Evolutionary conservation across 2,329 filamentous ascomycete species (phyloP).

Genomic region (Basipetospora chlamydospora): DNA sequence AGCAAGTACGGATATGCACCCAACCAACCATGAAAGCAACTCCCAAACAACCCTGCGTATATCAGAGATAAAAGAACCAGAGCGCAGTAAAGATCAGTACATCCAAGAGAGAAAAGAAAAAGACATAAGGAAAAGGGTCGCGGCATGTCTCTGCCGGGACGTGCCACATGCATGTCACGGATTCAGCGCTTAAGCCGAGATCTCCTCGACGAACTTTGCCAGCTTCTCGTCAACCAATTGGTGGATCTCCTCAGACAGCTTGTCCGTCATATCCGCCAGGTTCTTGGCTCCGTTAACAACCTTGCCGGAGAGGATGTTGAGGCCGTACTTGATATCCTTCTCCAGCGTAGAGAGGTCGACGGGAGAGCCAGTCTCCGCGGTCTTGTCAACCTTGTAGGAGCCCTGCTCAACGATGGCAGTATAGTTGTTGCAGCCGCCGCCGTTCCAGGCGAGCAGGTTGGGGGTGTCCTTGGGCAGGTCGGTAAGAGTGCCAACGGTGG

Average conservation of each 20-base stretch:
- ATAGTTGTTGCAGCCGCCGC: slow-evolving; percentile 89
- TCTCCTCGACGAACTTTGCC: slow-evolving; percentile 30
- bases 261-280: slow-evolving; percentile 40
- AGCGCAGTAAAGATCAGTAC: slow-evolving; percentile 11
- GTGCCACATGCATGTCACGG: not conserved
- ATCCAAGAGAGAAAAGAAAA: slow-evolving; percentile 13
- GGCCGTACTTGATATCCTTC: slow-evolving; percentile 45
- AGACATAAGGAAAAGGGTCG: slow-evolving; percentile 14
- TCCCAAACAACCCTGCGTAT: slow-evolving; percentile 5
- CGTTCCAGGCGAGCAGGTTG: slow-evolving; percentile 98
- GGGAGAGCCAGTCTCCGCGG: slow-evolving; percentile 30
- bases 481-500: slow-evolving; percentile 60
- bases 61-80: slow-evolving; percentile 5
- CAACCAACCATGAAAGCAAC: slow-evolving; percentile 4
- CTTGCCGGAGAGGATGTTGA: slow-evolving; percentile 45
- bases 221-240: slow-evolving; percentile 45
- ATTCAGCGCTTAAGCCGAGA: not conserved
- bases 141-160: no score
- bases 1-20: slow-evolving; percentile 5
- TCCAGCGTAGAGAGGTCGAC: slow-evolving; percentile 29
- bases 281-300: slow-evolving; percentile 38
- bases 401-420: slow-evolving; percentile 62
- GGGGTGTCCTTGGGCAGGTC: slow-evolving; percentile 76
- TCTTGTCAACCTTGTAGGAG: slow-evolving; percentile 46
- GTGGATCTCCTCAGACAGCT: slow-evolving; percentile 49